Conservation (phyloP, 2,329 filamentous ascomycete species). For the Fusarium subglutinans region DNA sequence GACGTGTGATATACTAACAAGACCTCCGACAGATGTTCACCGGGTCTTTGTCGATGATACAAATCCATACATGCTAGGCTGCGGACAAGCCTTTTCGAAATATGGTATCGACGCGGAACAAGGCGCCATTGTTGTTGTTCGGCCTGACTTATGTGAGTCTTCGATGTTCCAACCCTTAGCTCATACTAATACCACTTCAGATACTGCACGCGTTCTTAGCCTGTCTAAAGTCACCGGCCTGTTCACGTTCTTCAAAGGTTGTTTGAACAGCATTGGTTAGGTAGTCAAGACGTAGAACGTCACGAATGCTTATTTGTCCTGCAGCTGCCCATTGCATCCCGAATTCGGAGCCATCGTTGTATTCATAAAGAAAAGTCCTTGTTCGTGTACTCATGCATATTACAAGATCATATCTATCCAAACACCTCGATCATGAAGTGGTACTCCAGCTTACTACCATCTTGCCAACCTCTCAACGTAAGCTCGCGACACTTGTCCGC, state of each 20-base stretch:
- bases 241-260: constrained; percentile 7
- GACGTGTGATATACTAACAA: not conserved
- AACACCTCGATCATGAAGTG: constrained; percentile 68
- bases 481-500: constrained; percentile 63
- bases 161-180: accelerated
- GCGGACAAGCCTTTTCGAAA: constrained; percentile 1
- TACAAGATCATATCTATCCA: constrained; percentile 43
- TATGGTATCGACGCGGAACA: constrained; percentile 21
- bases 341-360: too few relatives aligned
- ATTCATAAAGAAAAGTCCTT: too few relatives aligned
- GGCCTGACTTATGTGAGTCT: constrained; percentile 34
- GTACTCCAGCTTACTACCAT: constrained; percentile 63
- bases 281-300: accelerated
- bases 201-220: constrained; percentile 9
- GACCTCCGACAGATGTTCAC: not conserved
- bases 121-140: constrained; percentile 25
- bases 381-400: not conserved
- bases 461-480: constrained; percentile 60
- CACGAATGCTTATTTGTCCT: not conserved
- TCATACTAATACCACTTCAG: not conserved
- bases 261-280: not conserved
- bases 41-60: constrained; percentile 28
- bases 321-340: accelerated
- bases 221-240: not conserved
- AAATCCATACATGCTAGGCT: constrained; percentile 21